Conservation (phyloP, 2,329 filamentous ascomycete species). For the Berkeleyomyces rouxiae region DNA sequence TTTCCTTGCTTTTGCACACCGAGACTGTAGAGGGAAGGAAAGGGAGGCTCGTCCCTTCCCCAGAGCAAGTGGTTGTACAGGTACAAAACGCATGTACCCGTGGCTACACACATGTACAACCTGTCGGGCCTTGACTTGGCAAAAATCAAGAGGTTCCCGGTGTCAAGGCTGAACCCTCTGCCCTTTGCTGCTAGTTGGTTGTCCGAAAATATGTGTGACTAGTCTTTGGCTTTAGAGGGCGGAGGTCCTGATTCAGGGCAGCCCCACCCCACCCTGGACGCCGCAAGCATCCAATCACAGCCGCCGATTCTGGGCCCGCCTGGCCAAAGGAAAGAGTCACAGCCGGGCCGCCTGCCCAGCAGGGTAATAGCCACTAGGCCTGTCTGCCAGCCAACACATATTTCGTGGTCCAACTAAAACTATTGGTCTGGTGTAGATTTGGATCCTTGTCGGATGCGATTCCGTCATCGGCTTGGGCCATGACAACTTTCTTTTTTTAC, state of each 20-base stretch:
- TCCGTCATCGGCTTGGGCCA: slow-evolving; percentile 5
- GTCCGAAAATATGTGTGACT: too few species aligned
- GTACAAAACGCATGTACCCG: too few species aligned
- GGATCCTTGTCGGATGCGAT: neutral
- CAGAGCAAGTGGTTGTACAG: too few species aligned
- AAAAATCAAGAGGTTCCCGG: too few species aligned
- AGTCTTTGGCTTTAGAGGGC: neutral
- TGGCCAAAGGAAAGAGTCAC: neutral
- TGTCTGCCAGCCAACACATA: neutral
- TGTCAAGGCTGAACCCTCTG: too few species aligned
- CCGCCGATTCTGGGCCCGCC: neutral
- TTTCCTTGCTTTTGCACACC: too few species aligned
- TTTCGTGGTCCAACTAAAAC: neutral
- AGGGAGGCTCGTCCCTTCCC: too few species aligned
- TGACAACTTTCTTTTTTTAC: neutral
- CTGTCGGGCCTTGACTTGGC: neutral
- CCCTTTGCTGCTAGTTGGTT: neutral
- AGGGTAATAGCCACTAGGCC: neutral
- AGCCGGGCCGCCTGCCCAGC: neutral
- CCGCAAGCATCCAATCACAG: neutral
- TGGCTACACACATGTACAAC: too few species aligned
- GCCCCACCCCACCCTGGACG: neutral
- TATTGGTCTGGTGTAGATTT: neutral
- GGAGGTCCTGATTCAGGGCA: slow-evolving; percentile 8
- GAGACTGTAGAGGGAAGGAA: too few species aligned